These are phyloP conservation scores for Phoma herbarum DNA, from an alignment of 2,329 filamentous ascomycete species.

Conservation along the genomic window DNA sequence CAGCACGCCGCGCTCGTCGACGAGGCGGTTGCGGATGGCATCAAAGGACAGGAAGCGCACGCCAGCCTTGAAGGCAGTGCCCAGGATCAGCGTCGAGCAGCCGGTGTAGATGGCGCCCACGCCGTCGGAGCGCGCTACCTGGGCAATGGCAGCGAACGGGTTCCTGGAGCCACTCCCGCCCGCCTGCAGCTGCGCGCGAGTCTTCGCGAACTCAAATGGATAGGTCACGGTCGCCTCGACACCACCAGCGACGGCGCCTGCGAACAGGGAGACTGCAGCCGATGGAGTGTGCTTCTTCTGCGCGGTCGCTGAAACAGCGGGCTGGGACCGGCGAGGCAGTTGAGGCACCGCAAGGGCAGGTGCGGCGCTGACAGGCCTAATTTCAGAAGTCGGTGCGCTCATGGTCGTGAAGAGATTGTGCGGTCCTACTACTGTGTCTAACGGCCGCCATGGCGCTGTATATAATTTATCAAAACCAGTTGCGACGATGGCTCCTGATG, in stretches of 20 bases:
- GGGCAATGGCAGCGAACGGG: slow-evolving; percentile 35
- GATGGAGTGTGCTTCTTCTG: slow-evolving; percentile 16
- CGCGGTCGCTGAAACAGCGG: neutral
- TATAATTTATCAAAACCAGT: neutral
- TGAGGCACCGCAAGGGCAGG: slow-evolving; percentile 5
- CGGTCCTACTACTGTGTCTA: neutral
- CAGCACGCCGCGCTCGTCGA: slow-evolving; percentile 40
- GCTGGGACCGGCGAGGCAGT: neutral
- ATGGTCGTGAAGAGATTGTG: neutral
- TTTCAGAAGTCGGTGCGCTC: slow-evolving; percentile 2
- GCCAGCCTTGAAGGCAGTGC: slow-evolving; percentile 45
- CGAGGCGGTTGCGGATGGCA: slow-evolving; percentile 38
- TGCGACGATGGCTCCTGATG: neutral
- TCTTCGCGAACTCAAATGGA: slow-evolving; percentile 49
- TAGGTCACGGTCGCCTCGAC: slow-evolving; percentile 62
- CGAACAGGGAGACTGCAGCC: slow-evolving; percentile 53
- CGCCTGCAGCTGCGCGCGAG: slow-evolving; percentile 39
- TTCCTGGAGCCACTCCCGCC: slow-evolving; percentile 17
- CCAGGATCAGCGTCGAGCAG: slow-evolving; percentile 40
- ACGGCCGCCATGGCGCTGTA: neutral
- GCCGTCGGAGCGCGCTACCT: slow-evolving; percentile 35
- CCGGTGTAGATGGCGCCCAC: slow-evolving; percentile 44
- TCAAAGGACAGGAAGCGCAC: slow-evolving; percentile 47
- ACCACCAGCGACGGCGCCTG: slow-evolving; percentile 62
- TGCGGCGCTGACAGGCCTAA: neutral